These are phyloP conservation scores for Spathaspora passalidarum DNA, from an alignment of 805 yeast genomes.

Conservation along the genomic window DNA sequence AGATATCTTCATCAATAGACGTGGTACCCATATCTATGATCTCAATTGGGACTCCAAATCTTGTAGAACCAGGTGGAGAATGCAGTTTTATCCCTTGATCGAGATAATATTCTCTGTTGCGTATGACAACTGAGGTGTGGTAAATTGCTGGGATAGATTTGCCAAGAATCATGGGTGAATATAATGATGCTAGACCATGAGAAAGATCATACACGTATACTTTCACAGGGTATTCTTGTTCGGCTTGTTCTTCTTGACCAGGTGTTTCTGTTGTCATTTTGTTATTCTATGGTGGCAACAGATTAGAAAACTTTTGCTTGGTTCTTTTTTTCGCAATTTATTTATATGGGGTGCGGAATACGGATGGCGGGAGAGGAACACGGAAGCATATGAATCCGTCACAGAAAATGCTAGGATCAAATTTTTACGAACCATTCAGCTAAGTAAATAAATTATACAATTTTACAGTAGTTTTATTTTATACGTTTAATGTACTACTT, in stretches of 20 bases:
- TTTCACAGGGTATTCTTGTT: slow-evolving; percentile 38
- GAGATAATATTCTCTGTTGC: slow-evolving; percentile 54
- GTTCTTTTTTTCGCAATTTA: neutral
- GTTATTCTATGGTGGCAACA: neutral
- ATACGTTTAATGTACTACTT: too few relatives aligned
- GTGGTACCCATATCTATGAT: slow-evolving; percentile 54
- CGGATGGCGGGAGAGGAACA: too few relatives aligned
- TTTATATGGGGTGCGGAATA: neutral
- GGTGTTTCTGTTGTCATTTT: neutral
- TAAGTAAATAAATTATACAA: too few relatives aligned
- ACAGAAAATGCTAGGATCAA: neutral
- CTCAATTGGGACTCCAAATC: slow-evolving; percentile 57
- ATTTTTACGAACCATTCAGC: too few relatives aligned
- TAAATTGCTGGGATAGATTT: slow-evolving; percentile 58
- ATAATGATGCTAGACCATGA: slow-evolving; percentile 53
- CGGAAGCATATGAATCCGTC: neutral
- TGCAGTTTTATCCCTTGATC: slow-evolving; percentile 52
- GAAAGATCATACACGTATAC: slow-evolving; percentile 65
- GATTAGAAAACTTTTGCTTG: neutral
- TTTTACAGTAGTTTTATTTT: too few relatives aligned
- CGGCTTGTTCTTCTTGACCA: slow-evolving; percentile 11
- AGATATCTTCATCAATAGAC: slow-evolving; percentile 47
- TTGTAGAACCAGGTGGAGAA: slow-evolving; percentile 48
- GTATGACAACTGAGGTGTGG: slow-evolving; percentile 59
- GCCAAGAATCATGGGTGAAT: slow-evolving; percentile 53